Base-by-base conservation (phyloP, 768 basidiomycete species). In the Termitomyces titanicus region DNA sequence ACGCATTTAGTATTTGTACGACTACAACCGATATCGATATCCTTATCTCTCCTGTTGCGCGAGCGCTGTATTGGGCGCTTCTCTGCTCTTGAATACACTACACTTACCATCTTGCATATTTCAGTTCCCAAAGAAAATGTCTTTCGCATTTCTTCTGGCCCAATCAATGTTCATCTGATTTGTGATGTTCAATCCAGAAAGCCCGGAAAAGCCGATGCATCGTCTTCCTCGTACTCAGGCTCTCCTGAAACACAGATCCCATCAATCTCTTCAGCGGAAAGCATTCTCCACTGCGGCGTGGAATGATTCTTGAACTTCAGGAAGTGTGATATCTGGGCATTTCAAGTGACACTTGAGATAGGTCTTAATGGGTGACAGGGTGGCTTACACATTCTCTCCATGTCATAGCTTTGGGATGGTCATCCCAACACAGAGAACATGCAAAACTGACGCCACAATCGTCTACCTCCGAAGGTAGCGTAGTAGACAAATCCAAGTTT, bases 21-120 rank as follows among this genome's bases (percentile, higher is more conserved):
- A 29, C 50, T 22, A 49, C 35, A 25, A 49, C 50, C 38, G 17
- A 51, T 51, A 51, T 51, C 38, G 17, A 51, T 51, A 51, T 51
- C 37, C 15, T 51, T 51, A 51, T 51, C 15, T 33, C 20, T 51
- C 31, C 29, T 42, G 12, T 51, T 5, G 33, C 17, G 29, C 39
- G 18, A 25, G 2, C 13, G 22, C 24, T n/a, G n/a, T n/a, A n/a
- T 48, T 48, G 9, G 24, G 3, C n/a, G n/a, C n/a, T 7, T 25
- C 24, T 17, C 34, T 22, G 25, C 25, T 2, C 24, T 48, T 37
- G n/a, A 46, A 31, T 20, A 47, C 29, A 29, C 29, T 29, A 3
- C 29, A 29, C 18, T 33, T 33, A 24, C 13, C 1, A 20, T 31
- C 38, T 31, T 51, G 49, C 10, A 8, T 29, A 34, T 47, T 22